phyloP scores from a whole-genome alignment of 2,329 filamentous ascomycete species.

The Monilinia laxa region DNA sequence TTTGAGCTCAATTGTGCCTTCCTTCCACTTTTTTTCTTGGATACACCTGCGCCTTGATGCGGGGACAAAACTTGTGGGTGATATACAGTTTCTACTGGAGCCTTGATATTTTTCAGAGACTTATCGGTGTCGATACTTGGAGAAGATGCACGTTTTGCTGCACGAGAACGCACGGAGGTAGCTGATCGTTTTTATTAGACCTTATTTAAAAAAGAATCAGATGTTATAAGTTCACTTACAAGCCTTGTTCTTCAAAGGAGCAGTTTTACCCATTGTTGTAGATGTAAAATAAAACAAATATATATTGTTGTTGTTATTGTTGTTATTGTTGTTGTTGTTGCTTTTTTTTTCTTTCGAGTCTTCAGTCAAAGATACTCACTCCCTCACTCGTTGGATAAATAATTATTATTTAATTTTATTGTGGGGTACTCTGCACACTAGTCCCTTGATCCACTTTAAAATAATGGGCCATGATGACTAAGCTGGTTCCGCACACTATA shows the following conservation, averaged over 20 bases:
- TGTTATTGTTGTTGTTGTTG: no score
- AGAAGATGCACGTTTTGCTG: conserved; percentile 69
- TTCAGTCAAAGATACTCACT: conserved; percentile 4
- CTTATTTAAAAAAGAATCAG: background rate
- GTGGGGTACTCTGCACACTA: conserved; percentile 4
- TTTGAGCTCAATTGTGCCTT: conserved; percentile 55
- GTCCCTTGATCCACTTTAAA: background rate
- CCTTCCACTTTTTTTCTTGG: conserved; percentile 63
- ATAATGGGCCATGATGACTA: no score
- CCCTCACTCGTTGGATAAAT: no score
- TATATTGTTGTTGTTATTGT: conserved; percentile 4
- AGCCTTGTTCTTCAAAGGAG: conserved; percentile 38
- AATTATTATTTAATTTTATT: conserved; percentile 7
- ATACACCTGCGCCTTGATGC: conserved; percentile 64
- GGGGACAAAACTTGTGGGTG: conserved; percentile 66
- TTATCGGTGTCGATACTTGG: conserved; percentile 71
- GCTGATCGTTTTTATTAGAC: conserved; percentile 25
- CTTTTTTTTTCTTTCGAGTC: background rate
- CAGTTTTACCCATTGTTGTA: conserved; percentile 41
- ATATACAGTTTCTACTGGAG: conserved; percentile 50
- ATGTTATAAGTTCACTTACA: conserved; percentile 27
- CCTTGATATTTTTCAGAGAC: conserved; percentile 60
- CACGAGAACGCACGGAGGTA: conserved; percentile 69
- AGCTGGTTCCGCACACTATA: no score
- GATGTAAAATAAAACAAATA: background rate